Evolutionary conservation across 805 yeast genomes (phyloP).

Genomic region (Saccharomycopsis guyanensis): DNA sequence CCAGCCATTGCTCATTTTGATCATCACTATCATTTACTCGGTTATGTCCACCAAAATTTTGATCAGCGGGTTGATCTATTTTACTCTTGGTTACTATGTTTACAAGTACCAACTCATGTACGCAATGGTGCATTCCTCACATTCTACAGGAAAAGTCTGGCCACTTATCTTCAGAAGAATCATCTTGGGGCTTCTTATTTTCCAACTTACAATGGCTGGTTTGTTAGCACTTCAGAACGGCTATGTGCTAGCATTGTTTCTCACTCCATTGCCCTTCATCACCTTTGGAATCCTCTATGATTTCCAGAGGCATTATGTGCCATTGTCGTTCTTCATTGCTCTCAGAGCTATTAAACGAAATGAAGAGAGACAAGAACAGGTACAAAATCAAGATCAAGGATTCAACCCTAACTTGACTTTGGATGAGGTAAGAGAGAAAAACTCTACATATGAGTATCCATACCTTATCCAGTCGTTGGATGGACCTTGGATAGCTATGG

Average conservation of each 20-base stretch:
- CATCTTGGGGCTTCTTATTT: constrained; percentile 68
- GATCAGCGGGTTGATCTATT: constrained; percentile 76
- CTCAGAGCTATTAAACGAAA: constrained; percentile 63
- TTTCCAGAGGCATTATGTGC: constrained; percentile 74
- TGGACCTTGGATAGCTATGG: constrained; percentile 78
- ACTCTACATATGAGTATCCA: constrained; percentile 73
- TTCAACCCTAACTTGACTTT: constrained; percentile 37
- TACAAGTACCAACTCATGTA: constrained; percentile 86
- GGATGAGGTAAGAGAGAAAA: constrained; percentile 69
- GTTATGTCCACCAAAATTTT: constrained; percentile 84
- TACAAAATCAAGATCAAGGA: constrained; percentile 12
- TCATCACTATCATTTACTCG: constrained; percentile 80
- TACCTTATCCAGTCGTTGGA: constrained; percentile 60
- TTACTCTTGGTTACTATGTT: constrained; percentile 77
- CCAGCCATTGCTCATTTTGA: constrained; percentile 78
- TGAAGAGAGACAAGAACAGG: constrained; percentile 26
- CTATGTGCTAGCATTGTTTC: constrained; percentile 59
- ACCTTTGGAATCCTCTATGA: constrained; percentile 66
- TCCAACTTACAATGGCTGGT: constrained; percentile 92
- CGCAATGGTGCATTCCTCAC: constrained; percentile 91
- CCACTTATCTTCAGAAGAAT: constrained; percentile 80
- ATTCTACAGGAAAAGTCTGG: constrained; percentile 96
- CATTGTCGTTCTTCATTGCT: constrained; percentile 80
- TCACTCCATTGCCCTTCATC: constrained; percentile 69
- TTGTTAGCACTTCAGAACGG: constrained; percentile 77